phyloP scores from a whole-genome alignment of 129 eudicot genomes.

The Mikania micrantha region DNA sequence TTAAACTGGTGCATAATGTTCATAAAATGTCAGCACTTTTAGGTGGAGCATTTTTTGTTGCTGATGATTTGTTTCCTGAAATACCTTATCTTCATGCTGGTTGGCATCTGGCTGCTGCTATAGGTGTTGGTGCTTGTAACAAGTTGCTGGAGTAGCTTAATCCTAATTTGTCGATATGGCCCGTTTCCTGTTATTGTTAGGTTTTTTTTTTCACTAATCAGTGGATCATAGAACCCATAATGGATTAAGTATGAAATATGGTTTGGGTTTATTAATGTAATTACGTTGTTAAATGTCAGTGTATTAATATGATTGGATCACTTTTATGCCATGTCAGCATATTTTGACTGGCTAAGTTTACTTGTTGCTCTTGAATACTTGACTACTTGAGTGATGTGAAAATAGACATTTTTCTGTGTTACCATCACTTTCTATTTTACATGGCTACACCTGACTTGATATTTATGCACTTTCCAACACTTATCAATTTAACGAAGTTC shows the following conservation, averaged over 20 bases:
- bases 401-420: no score
- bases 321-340: background rate
- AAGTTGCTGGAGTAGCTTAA: constrained; percentile 66
- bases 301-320: background rate
- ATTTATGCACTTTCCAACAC: no score
- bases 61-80: constrained; percentile 74
- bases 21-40: constrained; percentile 79
- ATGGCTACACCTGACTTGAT: no score
- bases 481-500: no score
- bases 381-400: background rate
- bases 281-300: constrained; percentile 3
- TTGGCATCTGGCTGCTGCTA: constrained; percentile 98
- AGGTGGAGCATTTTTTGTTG: constrained; percentile 78
- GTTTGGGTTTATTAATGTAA: background rate
- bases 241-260: constrained; percentile 3
- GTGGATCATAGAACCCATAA: constrained; percentile 8
- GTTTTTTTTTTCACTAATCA: constrained; percentile 3
- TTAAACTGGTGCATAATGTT: constrained; percentile 67
- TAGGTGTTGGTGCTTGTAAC: constrained; percentile 84
- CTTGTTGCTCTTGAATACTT: background rate
- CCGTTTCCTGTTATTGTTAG: background rate
- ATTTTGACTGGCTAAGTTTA: background rate
- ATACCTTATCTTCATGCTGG: constrained; percentile 92
- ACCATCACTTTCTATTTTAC: no score
- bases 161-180: constrained; percentile 47